These are phyloP conservation scores for Pseudozyma sp. DNA, from an alignment of 1,284 basidiomycete species.

Conservation along the genomic window DNA sequence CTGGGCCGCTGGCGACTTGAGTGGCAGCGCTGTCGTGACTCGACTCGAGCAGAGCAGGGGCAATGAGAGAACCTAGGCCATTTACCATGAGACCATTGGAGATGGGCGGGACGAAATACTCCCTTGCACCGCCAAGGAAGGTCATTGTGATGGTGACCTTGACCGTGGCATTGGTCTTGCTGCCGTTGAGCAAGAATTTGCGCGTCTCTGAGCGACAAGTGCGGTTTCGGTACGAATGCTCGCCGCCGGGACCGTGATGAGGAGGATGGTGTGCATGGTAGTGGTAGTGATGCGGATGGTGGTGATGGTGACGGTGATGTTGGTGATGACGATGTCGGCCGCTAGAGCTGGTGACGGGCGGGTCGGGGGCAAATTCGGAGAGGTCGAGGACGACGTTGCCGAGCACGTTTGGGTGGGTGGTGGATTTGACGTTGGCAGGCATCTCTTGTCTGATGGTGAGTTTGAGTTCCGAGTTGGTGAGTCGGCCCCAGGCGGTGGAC, in stretches of 20 bases:
- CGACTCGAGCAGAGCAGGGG: constrained; percentile 17
- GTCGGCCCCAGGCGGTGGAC: constrained; percentile 49
- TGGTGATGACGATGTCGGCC: constrained; percentile 44
- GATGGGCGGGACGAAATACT: constrained; percentile 73
- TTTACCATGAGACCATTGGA: constrained; percentile 56
- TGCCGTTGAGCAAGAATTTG: constrained; percentile 78
- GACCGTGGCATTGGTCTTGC: constrained; percentile 82
- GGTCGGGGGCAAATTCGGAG: constrained; percentile 78
- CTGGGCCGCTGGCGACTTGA: constrained; percentile 2
- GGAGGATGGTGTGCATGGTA: constrained; percentile 43
- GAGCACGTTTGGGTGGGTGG: constrained; percentile 69
- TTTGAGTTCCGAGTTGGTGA: constrained; percentile 54
- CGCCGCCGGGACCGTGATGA: constrained; percentile 25
- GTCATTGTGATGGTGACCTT: constrained; percentile 76
- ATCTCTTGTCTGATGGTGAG: constrained; percentile 56
- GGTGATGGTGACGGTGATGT: constrained; percentile 49
- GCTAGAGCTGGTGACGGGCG: constrained; percentile 63
- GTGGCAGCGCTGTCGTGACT: constrained; percentile 1
- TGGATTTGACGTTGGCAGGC: constrained; percentile 31
- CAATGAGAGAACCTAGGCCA: constrained; percentile 28
- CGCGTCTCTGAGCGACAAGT: constrained; percentile 72
- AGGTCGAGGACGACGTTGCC: constrained; percentile 79
- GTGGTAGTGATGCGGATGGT: constrained; percentile 48
- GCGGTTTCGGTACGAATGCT: constrained; percentile 33
- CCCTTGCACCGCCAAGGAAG: constrained; percentile 74